Evolutionary conservation across 2,329 filamentous ascomycete species (phyloP), one percentile per base, ranked within the genome.

Genomic region (Elsinoe australis): DNA sequence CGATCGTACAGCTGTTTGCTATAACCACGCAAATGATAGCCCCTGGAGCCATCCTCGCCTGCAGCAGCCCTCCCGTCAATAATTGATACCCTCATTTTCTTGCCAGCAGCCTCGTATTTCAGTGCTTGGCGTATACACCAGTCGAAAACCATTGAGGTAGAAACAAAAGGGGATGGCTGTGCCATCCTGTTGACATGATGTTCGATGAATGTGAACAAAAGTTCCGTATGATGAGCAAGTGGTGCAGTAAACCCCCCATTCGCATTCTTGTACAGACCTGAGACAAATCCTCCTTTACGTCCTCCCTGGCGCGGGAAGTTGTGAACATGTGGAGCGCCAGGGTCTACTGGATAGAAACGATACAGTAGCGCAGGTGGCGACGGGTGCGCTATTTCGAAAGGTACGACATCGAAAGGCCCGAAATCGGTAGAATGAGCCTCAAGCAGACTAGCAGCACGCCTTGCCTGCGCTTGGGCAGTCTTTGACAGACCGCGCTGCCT

Each of bases 171-270:
- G 5, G 45, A 28, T 12, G 45, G 34, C 6, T n/a, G 9, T 3
- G 32, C 18, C 10, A 7, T 3, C 7, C 33, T 10, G n/a, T 48
- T 48, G 22, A 48, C 21, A 12, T 48, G 45, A n/a, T 38, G 15
- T 15, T 48, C 45, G 4, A 48, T 48, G 2, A 17, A 8, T 2
- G 10, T 14, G 17, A 28, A 39, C 3, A 48, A 12, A 18, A 29
- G 31, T 6, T 36, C 45, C 14, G 7, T 22, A 18, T 26, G 18
- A 7, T 34, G 24, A 6, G 12, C 18, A 4, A 48, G 21, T 2
- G 45, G 45, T 10, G 19, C 12, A 6, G 21, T 4, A 14, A 48
- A 21, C 15, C 33, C 45, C n/a, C 33, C 19, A 19, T 48, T 48
- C 5, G 10, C 12, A 8, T 6, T 7, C 10, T 17, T 18, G 24